Percentiles rank a stretch among this genome's conserved stretches.
Conservation (phyloP, 306 rosid genomes). For the Sicyos baderoa region DNA sequence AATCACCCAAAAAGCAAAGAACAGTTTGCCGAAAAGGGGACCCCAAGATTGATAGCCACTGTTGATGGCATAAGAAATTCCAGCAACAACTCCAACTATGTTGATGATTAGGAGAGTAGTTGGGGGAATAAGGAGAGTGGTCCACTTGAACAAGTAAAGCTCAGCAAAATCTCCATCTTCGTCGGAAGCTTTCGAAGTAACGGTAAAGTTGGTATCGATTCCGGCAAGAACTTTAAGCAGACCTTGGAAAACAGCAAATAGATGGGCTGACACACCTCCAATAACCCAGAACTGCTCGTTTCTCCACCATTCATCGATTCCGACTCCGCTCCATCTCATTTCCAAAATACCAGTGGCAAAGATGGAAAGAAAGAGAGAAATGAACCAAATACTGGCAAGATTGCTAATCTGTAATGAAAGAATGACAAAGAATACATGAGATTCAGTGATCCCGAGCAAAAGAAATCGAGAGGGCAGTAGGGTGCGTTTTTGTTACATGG, state of each 20-base stretch:
- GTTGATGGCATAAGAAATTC: conserved; percentile 87
- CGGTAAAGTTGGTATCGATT: conserved; percentile 95
- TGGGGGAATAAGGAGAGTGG: conserved; percentile 91
- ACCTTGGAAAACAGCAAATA: conserved; percentile 91
- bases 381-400: conserved; percentile 94
- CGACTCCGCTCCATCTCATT: conserved; percentile 99
- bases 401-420: conserved; percentile 72
- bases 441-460: background rate
- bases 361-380: conserved; percentile 93
- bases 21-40: conserved; percentile 91
- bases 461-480: background rate
- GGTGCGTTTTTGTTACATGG: background rate
- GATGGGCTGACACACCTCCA: conserved; percentile 91
- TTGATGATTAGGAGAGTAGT: conserved; percentile 84
- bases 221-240: conserved; percentile 92
- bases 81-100: conserved; percentile 93
- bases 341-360: conserved; percentile 94
- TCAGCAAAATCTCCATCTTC: conserved; percentile 90
- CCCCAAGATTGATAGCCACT: conserved; percentile 99
- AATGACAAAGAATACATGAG: background rate
- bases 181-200: conserved; percentile 92
- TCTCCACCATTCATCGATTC: conserved; percentile 99
- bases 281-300: conserved; percentile 99
- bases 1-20: conserved; percentile 98
- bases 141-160: conserved; percentile 96